phyloP scores from a whole-genome alignment of 257 asterid genomes.

The Solanum arcanum region DNA sequence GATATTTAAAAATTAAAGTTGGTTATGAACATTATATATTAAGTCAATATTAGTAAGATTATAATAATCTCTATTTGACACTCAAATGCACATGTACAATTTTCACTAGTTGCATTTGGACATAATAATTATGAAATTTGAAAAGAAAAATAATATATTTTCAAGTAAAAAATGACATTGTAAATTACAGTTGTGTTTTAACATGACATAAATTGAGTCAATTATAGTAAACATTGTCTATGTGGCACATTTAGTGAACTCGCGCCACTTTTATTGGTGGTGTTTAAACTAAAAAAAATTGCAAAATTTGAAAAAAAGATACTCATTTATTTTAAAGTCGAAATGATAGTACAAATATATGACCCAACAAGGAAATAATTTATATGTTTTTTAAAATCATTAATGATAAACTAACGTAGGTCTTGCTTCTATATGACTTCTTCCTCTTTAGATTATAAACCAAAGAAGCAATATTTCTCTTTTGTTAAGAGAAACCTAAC shows the following conservation, averaged over 20 bases:
- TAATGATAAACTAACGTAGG: no score
- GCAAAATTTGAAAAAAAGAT: slow-evolving; percentile 12
- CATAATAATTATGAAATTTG: neutral
- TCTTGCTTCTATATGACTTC: neutral
- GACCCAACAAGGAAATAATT: no score
- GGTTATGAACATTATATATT: neutral
- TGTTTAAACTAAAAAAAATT: no score
- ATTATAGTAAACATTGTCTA: no score
- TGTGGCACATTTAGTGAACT: neutral
- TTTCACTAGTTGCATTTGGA: neutral
- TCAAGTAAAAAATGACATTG: neutral
- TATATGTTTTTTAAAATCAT: no score
- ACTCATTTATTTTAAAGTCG: slow-evolving; percentile 21
- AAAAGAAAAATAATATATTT: no score
- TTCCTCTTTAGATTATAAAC: neutral
- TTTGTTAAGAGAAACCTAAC: neutral
- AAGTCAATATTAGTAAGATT: no score
- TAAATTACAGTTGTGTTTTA: neutral
- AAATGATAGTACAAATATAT: no score
- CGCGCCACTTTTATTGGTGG: no score
- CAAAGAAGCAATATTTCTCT: no score
- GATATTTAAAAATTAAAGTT: no score
- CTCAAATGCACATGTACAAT: neutral
- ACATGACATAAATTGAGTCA: no score
- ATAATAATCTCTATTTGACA: neutral